Percentiles rank a stretch among this genome's conserved stretches.
phyloP scores from a whole-genome alignment of 306 rosid species.

The Clitoria ternatea region DNA sequence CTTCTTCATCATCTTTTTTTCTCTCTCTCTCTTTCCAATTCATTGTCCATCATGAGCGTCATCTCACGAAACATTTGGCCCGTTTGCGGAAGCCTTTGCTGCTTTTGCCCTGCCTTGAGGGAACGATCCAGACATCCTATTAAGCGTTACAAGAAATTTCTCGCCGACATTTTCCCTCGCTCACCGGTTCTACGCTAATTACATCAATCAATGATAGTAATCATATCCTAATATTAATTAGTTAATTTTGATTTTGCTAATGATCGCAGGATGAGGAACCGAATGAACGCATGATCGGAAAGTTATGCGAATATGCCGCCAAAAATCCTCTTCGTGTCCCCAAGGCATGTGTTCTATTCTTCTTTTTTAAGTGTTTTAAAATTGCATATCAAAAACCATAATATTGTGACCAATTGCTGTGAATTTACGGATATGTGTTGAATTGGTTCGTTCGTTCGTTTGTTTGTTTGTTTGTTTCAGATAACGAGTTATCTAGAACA shows the following conservation, averaged over 20 bases:
- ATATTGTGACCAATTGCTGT: too few species aligned
- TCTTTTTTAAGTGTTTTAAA: too few species aligned
- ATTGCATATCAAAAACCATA: too few species aligned
- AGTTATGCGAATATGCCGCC: conserved; percentile 76
- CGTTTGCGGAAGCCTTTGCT: conserved; percentile 72
- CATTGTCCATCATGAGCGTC: conserved; percentile 40
- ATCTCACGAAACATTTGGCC: conserved; percentile 75
- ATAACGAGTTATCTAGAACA: conserved; percentile 80
- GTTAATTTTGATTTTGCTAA: background rate
- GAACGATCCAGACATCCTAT: conserved; percentile 82
- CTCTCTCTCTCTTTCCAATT: background rate
- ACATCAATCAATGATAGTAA: too few species aligned
- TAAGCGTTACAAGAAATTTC: conserved; percentile 73
- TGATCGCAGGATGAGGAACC: conserved; percentile 70
- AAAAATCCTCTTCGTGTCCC: conserved; percentile 90
- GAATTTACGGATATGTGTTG: too few species aligned
- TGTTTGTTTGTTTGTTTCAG: conserved; percentile 38
- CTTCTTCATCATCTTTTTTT: background rate
- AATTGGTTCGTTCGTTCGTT: too few species aligned
- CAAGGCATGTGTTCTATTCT: conserved; percentile 30
- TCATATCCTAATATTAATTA: background rate
- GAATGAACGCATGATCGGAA: conserved; percentile 73
- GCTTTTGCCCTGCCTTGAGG: conserved; percentile 70
- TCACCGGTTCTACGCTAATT: conserved; percentile 55
- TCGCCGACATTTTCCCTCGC: conserved; percentile 75